Base-by-base conservation (phyloP, 2,329 filamentous ascomycete species). In the Chaetomium globosum region DNA sequence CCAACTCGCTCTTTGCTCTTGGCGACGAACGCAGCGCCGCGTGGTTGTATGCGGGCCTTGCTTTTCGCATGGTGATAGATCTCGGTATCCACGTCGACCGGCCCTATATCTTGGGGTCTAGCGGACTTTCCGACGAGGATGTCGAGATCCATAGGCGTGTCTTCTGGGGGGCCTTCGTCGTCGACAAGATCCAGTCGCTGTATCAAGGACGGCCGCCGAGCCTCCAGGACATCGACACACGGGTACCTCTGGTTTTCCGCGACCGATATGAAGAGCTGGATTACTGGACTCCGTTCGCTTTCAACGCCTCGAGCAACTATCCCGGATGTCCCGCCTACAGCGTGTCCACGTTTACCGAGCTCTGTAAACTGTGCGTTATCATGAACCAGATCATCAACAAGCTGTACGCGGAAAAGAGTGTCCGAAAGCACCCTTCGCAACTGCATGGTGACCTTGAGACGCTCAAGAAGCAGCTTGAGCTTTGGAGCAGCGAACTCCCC, bases 151-250 rank as follows among this genome's bases (percentile, higher is more conserved):
- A 21, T 3, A 19, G 48, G 48, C 48, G 48, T 13, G 48, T 51
- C n/a, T 51, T 51, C n/a, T 51, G 48, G 48, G 48, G 48, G 7
- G 19, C 48, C n/a, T 51, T 51, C 3, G 48, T 51, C 23, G 48
- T 51, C 19, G 48, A 51, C 48, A 51, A 51, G 8, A 51, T 51
- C 48, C 48, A 51, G 19, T 21, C 19, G 1, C 48, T 51, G n/a
- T 51, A 51, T 12, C 48, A 51, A 51, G 48, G 48, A 3, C 48
- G 48, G 1, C 48, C 48, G 3, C 19, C n/a, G 48, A 51, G 19
- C 19, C 48, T 51, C 7, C 19, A 51, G 48, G 48, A 51, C 19
- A 5, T 4, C 3, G 7, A 51, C 48, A 51, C 48, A 3, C n/a
- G 6, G 3, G 48, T 51, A 5, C 48, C 48, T 16, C 3, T 51